These are phyloP conservation scores for Acacia concinna DNA, from an alignment of 331 rosid species.

Conservation along the genomic window DNA sequence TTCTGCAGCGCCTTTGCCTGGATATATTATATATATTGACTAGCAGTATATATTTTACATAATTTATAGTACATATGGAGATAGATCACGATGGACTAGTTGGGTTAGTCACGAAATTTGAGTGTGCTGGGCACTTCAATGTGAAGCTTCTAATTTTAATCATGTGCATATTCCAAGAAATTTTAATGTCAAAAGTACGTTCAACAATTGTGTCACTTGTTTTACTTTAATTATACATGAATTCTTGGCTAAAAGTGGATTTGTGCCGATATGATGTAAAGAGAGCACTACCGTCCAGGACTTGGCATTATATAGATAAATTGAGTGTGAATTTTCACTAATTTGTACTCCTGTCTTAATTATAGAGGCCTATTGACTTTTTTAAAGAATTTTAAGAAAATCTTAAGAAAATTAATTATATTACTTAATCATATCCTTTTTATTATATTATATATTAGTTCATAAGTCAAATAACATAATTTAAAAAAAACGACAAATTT, in stretches of 20 bases:
- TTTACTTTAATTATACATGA: neutral
- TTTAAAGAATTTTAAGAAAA: too few species aligned
- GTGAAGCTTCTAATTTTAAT: neutral
- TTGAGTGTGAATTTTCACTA: constrained; percentile 41
- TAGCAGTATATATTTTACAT: too few species aligned
- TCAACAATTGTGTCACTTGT: neutral
- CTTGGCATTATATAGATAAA: constrained; percentile 1
- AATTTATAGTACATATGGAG: neutral
- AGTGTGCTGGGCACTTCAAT: neutral
- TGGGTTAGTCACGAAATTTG: constrained; percentile 1
- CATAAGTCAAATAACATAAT: too few species aligned
- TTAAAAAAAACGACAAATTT: too few species aligned
- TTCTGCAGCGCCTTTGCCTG: too few species aligned
- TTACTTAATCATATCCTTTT: too few species aligned
- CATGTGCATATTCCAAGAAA: neutral
- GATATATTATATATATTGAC: too few species aligned
- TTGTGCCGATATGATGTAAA: constrained; percentile 41
- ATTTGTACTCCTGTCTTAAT: too few species aligned
- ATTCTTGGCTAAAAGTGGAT: constrained; percentile 32
- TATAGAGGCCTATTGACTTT: too few species aligned
- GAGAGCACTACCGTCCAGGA: constrained; percentile 34
- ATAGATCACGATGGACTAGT: neutral
- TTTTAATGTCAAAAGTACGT: neutral
- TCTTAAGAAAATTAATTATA: too few species aligned
- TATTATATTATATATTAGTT: too few species aligned